Percentiles rank a stretch among this genome's conserved stretches.
Conservation (phyloP, 2,329 filamentous ascomycete species). For the Fulvia fulva region DNA sequence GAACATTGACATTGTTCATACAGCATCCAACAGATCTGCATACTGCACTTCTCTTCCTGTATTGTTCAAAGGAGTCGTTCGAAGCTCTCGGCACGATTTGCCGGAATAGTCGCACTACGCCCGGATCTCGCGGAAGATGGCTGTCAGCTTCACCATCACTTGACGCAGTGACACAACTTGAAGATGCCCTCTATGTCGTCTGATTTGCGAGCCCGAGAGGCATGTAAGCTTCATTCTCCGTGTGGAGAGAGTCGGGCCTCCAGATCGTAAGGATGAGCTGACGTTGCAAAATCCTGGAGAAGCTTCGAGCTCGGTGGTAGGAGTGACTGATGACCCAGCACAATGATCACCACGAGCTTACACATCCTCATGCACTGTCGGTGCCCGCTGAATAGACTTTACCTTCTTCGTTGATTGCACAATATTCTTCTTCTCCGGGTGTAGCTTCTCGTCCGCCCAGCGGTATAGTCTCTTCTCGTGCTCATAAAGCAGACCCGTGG, state of each 20-base stretch:
- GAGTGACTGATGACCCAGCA: too few relatives aligned
- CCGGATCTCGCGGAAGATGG: constrained; percentile 1
- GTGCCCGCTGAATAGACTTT: background rate
- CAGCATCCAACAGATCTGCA: background rate
- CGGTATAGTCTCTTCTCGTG: background rate
- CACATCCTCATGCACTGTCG: background rate
- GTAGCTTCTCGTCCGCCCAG: background rate
- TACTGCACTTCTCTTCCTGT: background rate
- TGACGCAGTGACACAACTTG: constrained; percentile 1
- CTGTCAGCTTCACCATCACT: constrained; percentile 3
- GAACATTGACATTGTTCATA: background rate
- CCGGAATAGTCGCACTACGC: background rate
- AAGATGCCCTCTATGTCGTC: background rate
- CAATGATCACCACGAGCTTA: background rate
- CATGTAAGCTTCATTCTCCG: background rate
- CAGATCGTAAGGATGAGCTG: background rate
- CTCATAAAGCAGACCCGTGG: constrained; percentile 2
- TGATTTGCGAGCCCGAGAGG: background rate
- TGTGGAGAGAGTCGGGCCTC: background rate
- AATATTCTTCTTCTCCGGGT: background rate
- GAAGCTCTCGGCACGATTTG: background rate
- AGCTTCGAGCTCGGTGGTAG: too few relatives aligned
- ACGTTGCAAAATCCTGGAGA: background rate
- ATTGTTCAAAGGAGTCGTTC: too few relatives aligned
- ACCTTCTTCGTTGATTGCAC: background rate